Conservation (phyloP, 495 filamentous ascomycete species). For the Penicillium coffeae region DNA sequence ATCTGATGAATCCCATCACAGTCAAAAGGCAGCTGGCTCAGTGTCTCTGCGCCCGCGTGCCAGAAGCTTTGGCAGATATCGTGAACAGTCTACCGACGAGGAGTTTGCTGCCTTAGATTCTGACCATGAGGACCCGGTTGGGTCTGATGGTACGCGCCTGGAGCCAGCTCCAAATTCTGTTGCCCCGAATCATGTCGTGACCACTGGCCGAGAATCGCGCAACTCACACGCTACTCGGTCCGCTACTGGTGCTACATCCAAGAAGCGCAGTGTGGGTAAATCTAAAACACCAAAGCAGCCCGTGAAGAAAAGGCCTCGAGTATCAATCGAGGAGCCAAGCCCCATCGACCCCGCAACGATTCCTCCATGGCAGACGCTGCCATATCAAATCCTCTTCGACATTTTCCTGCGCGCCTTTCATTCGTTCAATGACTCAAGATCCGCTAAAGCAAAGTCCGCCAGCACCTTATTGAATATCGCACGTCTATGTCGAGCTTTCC, state of each 20-base stretch:
- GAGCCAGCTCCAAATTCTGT: too few relatives aligned
- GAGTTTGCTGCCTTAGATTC: neutral
- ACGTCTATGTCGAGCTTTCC: slow-evolving; percentile 59
- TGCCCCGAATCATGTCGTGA: too few relatives aligned
- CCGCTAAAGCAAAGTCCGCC: slow-evolving; percentile 32
- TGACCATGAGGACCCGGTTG: neutral
- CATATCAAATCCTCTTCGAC: slow-evolving; percentile 65
- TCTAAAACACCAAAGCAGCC: neutral
- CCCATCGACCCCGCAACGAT: slow-evolving; percentile 42
- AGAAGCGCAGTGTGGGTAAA: too few relatives aligned
- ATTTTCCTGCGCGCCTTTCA: slow-evolving; percentile 64
- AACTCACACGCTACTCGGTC: too few relatives aligned
- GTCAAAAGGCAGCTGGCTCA: slow-evolving; percentile 12
- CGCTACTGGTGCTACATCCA: too few relatives aligned
- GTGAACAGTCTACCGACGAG: slow-evolving; percentile 43
- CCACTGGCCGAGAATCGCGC: too few relatives aligned
- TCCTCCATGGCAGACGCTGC: slow-evolving; percentile 66
- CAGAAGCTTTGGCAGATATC: slow-evolving; percentile 35
- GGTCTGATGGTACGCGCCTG: too few relatives aligned
- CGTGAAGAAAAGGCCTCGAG: slow-evolving; percentile 28
- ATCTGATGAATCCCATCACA: slow-evolving; percentile 24
- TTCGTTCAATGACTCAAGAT: slow-evolving; percentile 51
- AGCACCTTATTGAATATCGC: slow-evolving; percentile 60
- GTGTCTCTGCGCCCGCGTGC: slow-evolving; percentile 36
- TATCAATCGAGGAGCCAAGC: slow-evolving; percentile 11